phyloP scores from a whole-genome alignment of 768 basidiomycete genomes.

The Psilocybe cubensis region DNA sequence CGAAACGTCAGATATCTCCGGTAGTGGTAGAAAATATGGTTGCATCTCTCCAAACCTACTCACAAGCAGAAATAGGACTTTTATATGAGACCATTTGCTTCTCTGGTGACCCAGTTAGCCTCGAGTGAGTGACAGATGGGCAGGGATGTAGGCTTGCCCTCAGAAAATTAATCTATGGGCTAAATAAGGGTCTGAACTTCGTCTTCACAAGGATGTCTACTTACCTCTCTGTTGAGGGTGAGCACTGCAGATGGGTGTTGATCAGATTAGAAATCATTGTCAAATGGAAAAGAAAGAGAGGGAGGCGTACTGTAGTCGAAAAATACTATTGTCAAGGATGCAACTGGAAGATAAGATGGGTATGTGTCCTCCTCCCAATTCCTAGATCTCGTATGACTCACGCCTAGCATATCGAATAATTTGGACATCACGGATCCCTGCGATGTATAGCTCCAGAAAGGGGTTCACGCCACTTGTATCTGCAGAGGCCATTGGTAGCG shows the following conservation, averaged over 20 bases:
- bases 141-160: background rate
- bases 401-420: background rate
- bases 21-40: background rate
- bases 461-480: background rate
- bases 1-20: no score
- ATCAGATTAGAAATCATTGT: background rate
- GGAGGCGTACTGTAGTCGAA: background rate
- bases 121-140: background rate
- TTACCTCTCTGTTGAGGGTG: background rate
- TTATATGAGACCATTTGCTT: background rate
- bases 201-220: background rate
- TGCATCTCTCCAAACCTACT: background rate
- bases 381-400: background rate
- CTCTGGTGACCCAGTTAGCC: background rate
- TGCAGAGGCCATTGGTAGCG: background rate
- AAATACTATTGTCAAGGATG: background rate
- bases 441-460: background rate
- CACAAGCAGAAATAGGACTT: background rate
- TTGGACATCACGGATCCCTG: background rate
- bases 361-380: background rate
- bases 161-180: background rate
- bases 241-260: background rate
- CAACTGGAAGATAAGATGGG: background rate
- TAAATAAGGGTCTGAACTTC: no score
- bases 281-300: background rate